Evolutionary conservation across 306 rosid genomes (phyloP).

Genomic region (Castanospermum australe): DNA sequence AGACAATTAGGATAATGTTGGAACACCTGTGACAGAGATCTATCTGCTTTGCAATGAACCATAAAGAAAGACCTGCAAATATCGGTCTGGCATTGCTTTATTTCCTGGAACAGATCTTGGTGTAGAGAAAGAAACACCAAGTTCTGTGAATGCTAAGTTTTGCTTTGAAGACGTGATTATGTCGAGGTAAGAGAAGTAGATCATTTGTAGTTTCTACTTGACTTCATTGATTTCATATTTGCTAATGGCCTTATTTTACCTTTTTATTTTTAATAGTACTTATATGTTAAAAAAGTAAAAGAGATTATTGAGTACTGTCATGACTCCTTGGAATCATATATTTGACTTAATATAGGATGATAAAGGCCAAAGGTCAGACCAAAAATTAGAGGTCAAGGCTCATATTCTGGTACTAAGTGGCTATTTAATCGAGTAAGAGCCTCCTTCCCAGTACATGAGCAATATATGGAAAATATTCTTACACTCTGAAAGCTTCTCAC

Average conservation of each 20-base stretch:
- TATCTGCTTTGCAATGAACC: background rate
- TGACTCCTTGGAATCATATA: background rate
- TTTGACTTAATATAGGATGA: background rate
- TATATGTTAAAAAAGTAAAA: background rate
- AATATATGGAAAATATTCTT: background rate
- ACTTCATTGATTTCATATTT: background rate
- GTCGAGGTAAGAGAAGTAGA: background rate
- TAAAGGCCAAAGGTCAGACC: background rate
- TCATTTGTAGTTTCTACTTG: background rate
- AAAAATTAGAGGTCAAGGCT: background rate
- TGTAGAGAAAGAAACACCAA: background rate
- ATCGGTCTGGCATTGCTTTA: background rate
- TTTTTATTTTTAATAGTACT: background rate
- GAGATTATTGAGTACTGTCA: background rate
- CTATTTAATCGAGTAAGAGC: background rate
- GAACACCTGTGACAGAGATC: background rate
- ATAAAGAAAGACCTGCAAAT: background rate
- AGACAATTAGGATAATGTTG: background rate
- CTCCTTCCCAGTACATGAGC: background rate
- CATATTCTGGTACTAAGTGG: background rate
- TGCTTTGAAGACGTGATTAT: background rate
- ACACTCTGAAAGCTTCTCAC: background rate
- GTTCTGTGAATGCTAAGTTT: background rate
- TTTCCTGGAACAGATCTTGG: slow-evolving; percentile 1
- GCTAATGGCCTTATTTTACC: background rate